Evolutionary conservation across 2,329 filamentous ascomycete species (phyloP).

Genomic region (Venturia oleaginea): DNA sequence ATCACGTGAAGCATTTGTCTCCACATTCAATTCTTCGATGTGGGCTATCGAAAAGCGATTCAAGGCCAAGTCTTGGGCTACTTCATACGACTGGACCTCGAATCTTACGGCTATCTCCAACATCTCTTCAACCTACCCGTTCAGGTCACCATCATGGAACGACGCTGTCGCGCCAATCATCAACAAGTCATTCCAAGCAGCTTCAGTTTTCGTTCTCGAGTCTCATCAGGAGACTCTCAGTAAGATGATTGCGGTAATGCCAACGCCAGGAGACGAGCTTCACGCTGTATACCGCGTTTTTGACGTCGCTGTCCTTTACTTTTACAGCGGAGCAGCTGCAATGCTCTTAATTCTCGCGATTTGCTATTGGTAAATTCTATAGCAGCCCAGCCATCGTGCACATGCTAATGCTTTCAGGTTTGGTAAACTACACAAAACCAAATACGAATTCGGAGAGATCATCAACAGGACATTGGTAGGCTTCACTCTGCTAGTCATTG

Average conservation of each 20-base stretch:
- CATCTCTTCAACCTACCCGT: conserved; percentile 16
- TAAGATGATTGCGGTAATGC: conserved; percentile 20
- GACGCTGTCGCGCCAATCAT: conserved; percentile 18
- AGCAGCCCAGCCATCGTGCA: too few relatives aligned
- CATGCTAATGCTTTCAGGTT: too few relatives aligned
- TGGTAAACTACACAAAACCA: conserved; percentile 15
- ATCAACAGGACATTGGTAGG: conserved; percentile 21
- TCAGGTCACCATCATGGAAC: conserved; percentile 20
- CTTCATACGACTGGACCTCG: conserved; percentile 19
- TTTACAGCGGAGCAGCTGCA: conserved; percentile 20
- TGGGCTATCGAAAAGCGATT: conserved; percentile 18
- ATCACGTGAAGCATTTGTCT: conserved; percentile 11
- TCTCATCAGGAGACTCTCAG: conserved; percentile 21
- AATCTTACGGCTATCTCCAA: conserved; percentile 22
- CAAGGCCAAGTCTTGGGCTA: conserved; percentile 17
- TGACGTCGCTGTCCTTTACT: conserved; percentile 22
- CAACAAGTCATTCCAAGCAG: conserved; percentile 18
- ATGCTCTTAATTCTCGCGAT: conserved; percentile 12
- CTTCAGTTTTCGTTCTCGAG: conserved; percentile 22
- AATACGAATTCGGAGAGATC: conserved; percentile 24
- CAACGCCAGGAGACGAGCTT: conserved; percentile 6
- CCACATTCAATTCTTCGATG: conserved; percentile 20
- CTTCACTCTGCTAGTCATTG: conserved; percentile 19
- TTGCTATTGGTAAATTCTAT: too few relatives aligned
- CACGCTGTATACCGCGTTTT: conserved; percentile 19